These are phyloP conservation scores for Xylariaceae sp. DNA, from an alignment of 2,329 filamentous ascomycete species.

Conservation along the genomic window DNA sequence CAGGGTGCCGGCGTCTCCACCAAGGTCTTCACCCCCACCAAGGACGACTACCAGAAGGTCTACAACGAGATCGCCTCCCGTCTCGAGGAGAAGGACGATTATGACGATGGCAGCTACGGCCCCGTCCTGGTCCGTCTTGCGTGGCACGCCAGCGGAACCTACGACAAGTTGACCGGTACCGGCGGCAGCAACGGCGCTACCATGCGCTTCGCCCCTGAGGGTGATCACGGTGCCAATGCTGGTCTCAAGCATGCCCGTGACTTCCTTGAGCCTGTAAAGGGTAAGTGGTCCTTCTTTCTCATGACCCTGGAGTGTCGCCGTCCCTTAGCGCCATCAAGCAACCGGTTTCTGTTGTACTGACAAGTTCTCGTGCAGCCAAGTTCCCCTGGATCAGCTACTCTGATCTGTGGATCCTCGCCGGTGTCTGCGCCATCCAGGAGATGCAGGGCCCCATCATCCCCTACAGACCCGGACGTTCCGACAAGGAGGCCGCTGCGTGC, in stretches of 20 bases:
- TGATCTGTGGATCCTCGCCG: constrained; percentile 91
- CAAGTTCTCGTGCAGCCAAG: constrained; percentile 44
- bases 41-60: constrained; percentile 90
- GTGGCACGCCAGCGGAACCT: constrained; percentile 93
- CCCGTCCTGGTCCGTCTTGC: constrained; percentile 85
- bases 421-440: constrained; percentile 84
- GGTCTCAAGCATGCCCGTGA: constrained; percentile 80
- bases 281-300: constrained; percentile 38
- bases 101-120: constrained; percentile 94
- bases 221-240: constrained; percentile 87
- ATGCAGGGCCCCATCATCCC: constrained; percentile 86
- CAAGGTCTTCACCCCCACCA: constrained; percentile 65
- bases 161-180: constrained; percentile 78
- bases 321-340: too few species aligned
- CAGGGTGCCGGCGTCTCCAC: constrained; percentile 41
- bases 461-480: constrained; percentile 79
- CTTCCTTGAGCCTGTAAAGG: constrained; percentile 89
- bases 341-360: too few species aligned
- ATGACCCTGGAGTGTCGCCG: neutral
- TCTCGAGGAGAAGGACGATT: constrained; percentile 85
- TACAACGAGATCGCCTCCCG: constrained; percentile 79
- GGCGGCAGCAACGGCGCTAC: constrained; percentile 95
- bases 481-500: constrained; percentile 76
- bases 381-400: constrained; percentile 97
- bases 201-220: constrained; percentile 90